A percentile compares a stretch with the other conserved stretches of the same genome.
phyloP scores from a whole-genome alignment of 352 stramenopile genomes.

The Elongisporangium undulatum region DNA sequence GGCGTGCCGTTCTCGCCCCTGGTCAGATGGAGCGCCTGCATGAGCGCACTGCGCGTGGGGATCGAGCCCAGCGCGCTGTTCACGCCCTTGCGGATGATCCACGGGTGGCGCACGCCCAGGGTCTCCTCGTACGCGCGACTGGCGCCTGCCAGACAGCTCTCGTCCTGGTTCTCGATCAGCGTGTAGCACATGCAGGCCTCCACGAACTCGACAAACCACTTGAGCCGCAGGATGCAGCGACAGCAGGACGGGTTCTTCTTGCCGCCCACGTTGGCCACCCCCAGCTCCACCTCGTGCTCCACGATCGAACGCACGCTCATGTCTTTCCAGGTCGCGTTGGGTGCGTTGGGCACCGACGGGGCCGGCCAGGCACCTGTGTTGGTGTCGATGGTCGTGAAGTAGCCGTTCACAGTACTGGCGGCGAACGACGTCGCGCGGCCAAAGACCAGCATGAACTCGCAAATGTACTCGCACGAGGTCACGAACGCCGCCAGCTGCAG shows the following conservation, averaged over 20 bases:
- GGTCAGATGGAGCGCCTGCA: slow-evolving; percentile 39
- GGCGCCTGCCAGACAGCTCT: slow-evolving; percentile 57
- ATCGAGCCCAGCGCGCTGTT: slow-evolving; percentile 67
- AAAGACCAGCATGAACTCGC: slow-evolving; percentile 71
- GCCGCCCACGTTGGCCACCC: slow-evolving; percentile 53
- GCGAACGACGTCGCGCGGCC: slow-evolving; percentile 78
- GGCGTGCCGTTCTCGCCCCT: slow-evolving; percentile 7
- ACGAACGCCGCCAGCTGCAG: slow-evolving; percentile 53
- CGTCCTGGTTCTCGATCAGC: slow-evolving; percentile 57
- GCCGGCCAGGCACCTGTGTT: slow-evolving; percentile 51
- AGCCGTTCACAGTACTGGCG: slow-evolving; percentile 64
- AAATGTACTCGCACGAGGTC: slow-evolving; percentile 52
- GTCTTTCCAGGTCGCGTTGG: slow-evolving; percentile 36
- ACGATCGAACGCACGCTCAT: slow-evolving; percentile 53
- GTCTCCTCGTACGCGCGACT: slow-evolving; percentile 84
- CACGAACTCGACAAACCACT: slow-evolving; percentile 86
- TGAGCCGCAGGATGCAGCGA: slow-evolving; percentile 61
- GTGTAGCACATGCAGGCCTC: slow-evolving; percentile 65
- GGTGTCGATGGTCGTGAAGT: slow-evolving; percentile 63
- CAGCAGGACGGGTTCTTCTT: slow-evolving; percentile 84
- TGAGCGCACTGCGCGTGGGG: slow-evolving; percentile 49
- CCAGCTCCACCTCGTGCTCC: slow-evolving; percentile 55
- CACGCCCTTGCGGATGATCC: slow-evolving; percentile 82
- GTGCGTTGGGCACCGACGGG: slow-evolving; percentile 12
- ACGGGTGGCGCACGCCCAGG: slow-evolving; percentile 72